Percentiles rank a stretch among this genome's conserved stretches.
phyloP scores from a whole-genome alignment of 345 rosid species.

The Erodium maritimum region DNA sequence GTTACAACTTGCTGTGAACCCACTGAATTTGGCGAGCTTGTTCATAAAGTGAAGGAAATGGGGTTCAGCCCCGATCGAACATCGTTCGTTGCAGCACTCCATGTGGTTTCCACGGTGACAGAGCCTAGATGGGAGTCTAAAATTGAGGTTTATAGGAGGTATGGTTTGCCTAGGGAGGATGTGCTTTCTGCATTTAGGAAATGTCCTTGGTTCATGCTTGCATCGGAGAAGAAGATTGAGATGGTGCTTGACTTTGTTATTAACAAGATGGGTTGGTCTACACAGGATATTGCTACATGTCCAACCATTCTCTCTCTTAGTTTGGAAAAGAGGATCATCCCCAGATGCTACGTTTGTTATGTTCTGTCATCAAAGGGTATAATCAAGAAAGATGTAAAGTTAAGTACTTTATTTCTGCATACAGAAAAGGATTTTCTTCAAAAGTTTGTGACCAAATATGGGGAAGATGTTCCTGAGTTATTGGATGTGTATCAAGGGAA shows the following conservation, averaged over 20 bases:
- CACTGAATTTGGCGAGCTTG: background rate
- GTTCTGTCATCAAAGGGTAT: conserved; percentile 15
- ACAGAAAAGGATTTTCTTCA: conserved; percentile 10
- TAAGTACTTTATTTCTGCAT: background rate
- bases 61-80: conserved; percentile 10
- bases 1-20: background rate
- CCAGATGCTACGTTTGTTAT: conserved; percentile 17
- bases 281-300: conserved; percentile 2
- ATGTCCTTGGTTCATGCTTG: conserved; percentile 10
- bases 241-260: conserved; percentile 15
- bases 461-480: conserved; percentile 9
- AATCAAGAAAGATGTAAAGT: conserved; percentile 7
- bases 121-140: conserved; percentile 14
- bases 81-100: conserved; percentile 11
- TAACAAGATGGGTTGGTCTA: conserved; percentile 14
- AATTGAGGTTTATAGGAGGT: background rate
- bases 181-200: conserved; percentile 12
- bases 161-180: conserved; percentile 17
- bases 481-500: conserved; percentile 16
- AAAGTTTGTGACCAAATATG: conserved; percentile 11
- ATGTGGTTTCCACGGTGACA: background rate
- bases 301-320: conserved; percentile 9
- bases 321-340: conserved; percentile 23
- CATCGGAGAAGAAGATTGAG: conserved; percentile 17
- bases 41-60: conserved; percentile 12